Evolutionary conservation across 2,329 filamentous ascomycete genomes (phyloP).

Genomic region (Exophiala dermatitidis): DNA sequence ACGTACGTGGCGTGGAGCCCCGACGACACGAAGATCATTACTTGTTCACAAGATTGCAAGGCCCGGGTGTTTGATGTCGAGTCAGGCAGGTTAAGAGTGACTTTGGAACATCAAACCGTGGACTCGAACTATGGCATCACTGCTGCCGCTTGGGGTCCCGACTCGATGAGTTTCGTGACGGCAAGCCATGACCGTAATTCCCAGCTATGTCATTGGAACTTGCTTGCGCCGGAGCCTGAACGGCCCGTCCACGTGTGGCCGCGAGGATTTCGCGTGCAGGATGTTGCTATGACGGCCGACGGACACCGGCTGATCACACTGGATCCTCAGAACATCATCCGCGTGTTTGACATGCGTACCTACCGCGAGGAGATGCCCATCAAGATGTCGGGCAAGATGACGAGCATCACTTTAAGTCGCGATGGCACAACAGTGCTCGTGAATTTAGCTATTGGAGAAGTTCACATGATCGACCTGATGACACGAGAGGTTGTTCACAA

Average conservation of each 20-base stretch:
- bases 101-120: constrained; percentile 51
- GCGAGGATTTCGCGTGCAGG: constrained; percentile 66
- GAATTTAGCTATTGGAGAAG: constrained; percentile 69
- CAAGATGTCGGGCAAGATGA: constrained; percentile 60
- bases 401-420: constrained; percentile 70
- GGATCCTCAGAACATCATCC: constrained; percentile 61
- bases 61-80: constrained; percentile 70
- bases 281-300: constrained; percentile 74
- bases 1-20: constrained; percentile 86
- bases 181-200: constrained; percentile 63
- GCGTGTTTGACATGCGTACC: constrained; percentile 74
- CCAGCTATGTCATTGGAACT: constrained; percentile 64
- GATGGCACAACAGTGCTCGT: constrained; percentile 78
- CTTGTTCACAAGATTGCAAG: constrained; percentile 66
- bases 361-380: constrained; percentile 69
- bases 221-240: constrained; percentile 29
- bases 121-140: constrained; percentile 71
- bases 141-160: constrained; percentile 78
- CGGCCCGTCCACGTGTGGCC: constrained; percentile 35
- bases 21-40: constrained; percentile 77
- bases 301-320: constrained; percentile 74
- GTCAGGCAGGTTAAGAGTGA: constrained; percentile 57
- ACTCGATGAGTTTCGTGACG: constrained; percentile 70
- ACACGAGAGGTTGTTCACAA: constrained; percentile 64
- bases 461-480: constrained; percentile 70